These are phyloP conservation scores for Botryotinia convoluta DNA, from an alignment of 2,329 filamentous ascomycete genomes.

Conservation along the genomic window DNA sequence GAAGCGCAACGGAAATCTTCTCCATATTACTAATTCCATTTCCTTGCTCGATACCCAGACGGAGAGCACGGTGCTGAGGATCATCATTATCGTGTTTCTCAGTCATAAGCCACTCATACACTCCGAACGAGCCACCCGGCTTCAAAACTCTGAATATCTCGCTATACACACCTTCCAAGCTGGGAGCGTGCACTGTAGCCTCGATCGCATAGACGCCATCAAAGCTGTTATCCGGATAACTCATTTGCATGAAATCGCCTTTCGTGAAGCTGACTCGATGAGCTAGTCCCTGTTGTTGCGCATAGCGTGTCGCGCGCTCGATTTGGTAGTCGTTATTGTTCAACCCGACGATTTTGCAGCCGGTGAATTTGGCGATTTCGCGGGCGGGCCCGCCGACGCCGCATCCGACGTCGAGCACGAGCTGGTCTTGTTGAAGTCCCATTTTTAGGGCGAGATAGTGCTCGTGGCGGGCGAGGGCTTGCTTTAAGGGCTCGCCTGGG, in stretches of 20 bases:
- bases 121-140: constrained; percentile 90
- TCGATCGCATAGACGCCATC: neutral
- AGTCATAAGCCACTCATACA: constrained; percentile 99
- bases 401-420: neutral
- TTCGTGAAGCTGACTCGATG: neutral
- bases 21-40: constrained; percentile 98
- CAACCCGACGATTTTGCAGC: neutral
- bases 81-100: constrained; percentile 90
- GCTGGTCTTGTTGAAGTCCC: neutral
- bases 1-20: constrained; percentile 73
- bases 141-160: constrained; percentile 64
- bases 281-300: neutral
- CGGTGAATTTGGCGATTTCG: neutral
- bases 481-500: neutral
- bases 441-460: neutral
- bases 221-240: neutral
- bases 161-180: neutral
- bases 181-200: neutral
- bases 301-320: neutral
- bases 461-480: neutral
- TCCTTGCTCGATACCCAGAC: constrained; percentile 90
- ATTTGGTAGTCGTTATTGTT: neutral
- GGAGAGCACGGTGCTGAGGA: constrained; percentile 80
- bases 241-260: neutral
- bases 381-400: neutral